These are phyloP conservation scores for Stereum hirsutum DNA, from an alignment of 1,284 basidiomycete genomes.

Conservation along the genomic window DNA sequence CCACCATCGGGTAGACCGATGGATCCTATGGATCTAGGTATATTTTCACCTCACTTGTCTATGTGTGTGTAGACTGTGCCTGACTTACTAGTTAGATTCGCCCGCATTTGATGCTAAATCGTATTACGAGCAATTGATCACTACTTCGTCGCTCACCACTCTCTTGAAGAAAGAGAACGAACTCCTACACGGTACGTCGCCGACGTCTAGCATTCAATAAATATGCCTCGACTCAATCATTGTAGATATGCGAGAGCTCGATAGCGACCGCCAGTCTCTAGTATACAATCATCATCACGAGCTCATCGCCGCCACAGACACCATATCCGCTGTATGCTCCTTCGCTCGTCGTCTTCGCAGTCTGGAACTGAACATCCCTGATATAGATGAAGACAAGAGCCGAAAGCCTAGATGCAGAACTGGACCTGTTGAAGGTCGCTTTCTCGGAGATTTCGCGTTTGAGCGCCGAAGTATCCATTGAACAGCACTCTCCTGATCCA, in stretches of 20 bases:
- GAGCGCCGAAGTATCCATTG: constrained; percentile 55
- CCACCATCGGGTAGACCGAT: constrained; percentile 41
- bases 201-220: neutral
- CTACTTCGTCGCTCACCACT: constrained; percentile 62
- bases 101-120: constrained; percentile 71
- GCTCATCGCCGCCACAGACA: constrained; percentile 86
- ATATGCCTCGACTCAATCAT: constrained; percentile 1
- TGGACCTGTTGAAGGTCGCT: constrained; percentile 71
- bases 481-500: constrained; percentile 16
- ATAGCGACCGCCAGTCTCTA: constrained; percentile 81
- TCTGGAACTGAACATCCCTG: constrained; percentile 1
- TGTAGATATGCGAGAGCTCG: constrained; percentile 77
- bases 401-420: constrained; percentile 71
- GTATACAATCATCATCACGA: constrained; percentile 96
- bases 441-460: constrained; percentile 82
- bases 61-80: constrained; percentile 1
- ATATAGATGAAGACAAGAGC: constrained; percentile 81
- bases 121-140: constrained; percentile 80
- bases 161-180: constrained; percentile 75
- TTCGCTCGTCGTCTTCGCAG: neutral
- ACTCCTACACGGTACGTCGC: constrained; percentile 47
- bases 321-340: constrained; percentile 70
- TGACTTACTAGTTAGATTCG: constrained; percentile 42
- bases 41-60: constrained; percentile 2
- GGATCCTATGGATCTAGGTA: constrained; percentile 79